phyloP scores from a whole-genome alignment of 2,329 filamentous ascomycete species.

The Xylariaceae sp. region DNA sequence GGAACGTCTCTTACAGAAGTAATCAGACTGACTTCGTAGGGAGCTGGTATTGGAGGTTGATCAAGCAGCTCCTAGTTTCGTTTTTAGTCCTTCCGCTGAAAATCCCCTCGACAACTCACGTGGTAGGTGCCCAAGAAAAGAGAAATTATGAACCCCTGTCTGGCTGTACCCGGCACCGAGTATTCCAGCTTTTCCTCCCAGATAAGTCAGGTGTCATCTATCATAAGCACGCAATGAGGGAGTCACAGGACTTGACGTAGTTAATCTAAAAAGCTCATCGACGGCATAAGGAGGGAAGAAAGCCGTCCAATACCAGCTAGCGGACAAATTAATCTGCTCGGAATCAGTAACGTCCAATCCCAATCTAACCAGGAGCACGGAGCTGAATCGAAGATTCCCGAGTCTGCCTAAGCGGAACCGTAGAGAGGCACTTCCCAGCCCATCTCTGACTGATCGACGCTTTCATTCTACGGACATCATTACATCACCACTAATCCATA shows the following conservation, averaged over 20 bases:
- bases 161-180: background rate
- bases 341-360: background rate
- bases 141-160: background rate
- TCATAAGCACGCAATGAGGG: background rate
- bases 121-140: background rate
- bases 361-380: background rate
- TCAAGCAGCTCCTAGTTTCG: background rate
- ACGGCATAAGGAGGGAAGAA: background rate
- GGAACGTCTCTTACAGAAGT: background rate
- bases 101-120: background rate
- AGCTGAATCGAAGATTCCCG: background rate
- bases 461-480: background rate
- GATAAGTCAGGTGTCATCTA: background rate
- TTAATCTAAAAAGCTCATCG: background rate
- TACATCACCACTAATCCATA: background rate
- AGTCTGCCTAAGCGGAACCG: background rate
- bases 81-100: background rate
- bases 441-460: background rate
- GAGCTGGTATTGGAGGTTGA: background rate
- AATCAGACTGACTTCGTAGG: background rate
- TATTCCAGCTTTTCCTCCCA: background rate
- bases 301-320: background rate
- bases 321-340: background rate
- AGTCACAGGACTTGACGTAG: background rate
- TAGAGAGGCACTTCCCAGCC: background rate